These are phyloP conservation scores for Hypomontagnella submonticulosa DNA, from an alignment of 495 filamentous ascomycete genomes.

Conservation along the genomic window DNA sequence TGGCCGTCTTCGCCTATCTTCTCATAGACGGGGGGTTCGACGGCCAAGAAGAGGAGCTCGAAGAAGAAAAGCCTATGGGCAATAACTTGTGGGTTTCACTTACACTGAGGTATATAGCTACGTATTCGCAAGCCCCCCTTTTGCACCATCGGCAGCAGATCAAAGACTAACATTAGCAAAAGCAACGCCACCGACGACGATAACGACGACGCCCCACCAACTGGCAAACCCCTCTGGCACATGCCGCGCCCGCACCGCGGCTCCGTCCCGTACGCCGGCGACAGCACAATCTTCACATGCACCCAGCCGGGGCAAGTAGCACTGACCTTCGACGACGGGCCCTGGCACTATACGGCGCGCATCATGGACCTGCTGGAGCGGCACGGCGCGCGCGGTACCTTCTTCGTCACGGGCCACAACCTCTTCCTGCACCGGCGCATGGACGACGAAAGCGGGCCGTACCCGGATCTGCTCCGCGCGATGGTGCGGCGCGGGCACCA, in stretches of 20 bases:
- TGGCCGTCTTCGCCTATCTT: too few species aligned
- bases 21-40: too few species aligned
- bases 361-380: constrained; percentile 68
- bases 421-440: constrained; percentile 44
- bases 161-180: too few species aligned
- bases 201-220: neutral
- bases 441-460: constrained; percentile 52
- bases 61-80: too few species aligned
- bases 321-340: constrained; percentile 77
- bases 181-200: too few species aligned
- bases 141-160: too few species aligned
- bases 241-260: constrained; percentile 64
- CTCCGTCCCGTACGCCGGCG: constrained; percentile 61
- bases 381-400: constrained; percentile 68
- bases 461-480: constrained; percentile 50
- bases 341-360: constrained; percentile 66
- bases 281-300: constrained; percentile 71
- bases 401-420: constrained; percentile 76
- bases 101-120: too few species aligned
- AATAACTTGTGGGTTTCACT: too few species aligned
- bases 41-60: too few species aligned
- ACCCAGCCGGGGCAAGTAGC: constrained; percentile 67
- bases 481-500: constrained; percentile 75
- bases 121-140: too few species aligned
- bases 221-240: constrained; percentile 28